Conservation (phyloP, 2,329 filamentous ascomycete genomes). For the Tolypocladium cylindrosporum region DNA sequence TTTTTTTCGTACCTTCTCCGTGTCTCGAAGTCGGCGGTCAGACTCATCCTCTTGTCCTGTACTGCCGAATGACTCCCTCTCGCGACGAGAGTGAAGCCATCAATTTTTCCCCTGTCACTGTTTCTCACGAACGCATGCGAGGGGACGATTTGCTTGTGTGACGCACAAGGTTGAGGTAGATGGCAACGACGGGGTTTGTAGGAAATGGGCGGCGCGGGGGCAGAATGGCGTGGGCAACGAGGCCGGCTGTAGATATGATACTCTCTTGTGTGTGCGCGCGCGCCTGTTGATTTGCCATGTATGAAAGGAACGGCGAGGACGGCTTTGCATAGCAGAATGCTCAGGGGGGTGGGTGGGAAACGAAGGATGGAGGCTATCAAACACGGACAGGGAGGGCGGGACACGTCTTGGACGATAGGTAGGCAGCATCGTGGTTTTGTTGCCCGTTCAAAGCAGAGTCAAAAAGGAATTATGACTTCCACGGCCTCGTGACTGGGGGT, state of each 20-base stretch:
- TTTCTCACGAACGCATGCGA: not conserved
- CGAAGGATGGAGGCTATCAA: not conserved
- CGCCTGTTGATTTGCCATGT: not conserved
- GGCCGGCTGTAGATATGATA: not conserved
- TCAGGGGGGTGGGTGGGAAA: not conserved
- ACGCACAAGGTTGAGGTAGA: not conserved
- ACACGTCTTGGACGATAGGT: not conserved
- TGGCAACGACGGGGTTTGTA: not conserved
- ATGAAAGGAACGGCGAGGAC: not conserved
- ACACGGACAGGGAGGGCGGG: not conserved
- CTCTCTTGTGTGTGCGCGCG: not conserved
- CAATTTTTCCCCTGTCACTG: not conserved
- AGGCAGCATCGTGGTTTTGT: not conserved
- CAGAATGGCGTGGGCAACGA: not conserved
- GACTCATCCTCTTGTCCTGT: not conserved
- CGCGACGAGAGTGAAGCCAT: not conserved
- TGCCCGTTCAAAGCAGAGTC: not conserved
- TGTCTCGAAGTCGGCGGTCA: not conserved
- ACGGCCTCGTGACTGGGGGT: not conserved
- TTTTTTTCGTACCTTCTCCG: not conserved
- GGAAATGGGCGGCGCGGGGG: not conserved
- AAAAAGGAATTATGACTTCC: not conserved
- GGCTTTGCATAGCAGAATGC: conserved; percentile 2
- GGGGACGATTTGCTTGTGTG: not conserved
- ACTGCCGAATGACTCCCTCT: not conserved